phyloP scores from a whole-genome alignment of 2,329 filamentous ascomycete genomes.

The Fusarium sarcochroum region DNA sequence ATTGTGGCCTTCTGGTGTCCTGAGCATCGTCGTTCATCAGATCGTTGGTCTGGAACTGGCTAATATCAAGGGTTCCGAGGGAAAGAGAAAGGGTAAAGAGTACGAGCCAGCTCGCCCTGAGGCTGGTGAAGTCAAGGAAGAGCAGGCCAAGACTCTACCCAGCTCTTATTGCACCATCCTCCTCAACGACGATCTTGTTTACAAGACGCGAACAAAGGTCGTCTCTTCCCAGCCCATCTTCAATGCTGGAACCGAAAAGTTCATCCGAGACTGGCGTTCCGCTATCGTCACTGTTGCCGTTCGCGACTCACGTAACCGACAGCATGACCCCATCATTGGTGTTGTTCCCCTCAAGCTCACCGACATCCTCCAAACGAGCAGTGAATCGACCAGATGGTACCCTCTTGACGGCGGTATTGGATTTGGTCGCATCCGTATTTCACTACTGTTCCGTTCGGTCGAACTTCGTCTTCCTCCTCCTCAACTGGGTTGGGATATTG shows the following conservation, averaged over 20 bases:
- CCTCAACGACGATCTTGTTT: constrained; percentile 88
- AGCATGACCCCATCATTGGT: constrained; percentile 95
- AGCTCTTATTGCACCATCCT: constrained; percentile 95
- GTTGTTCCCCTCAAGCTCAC: constrained; percentile 90
- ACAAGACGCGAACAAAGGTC: constrained; percentile 95
- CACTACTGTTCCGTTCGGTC: constrained; percentile 89
- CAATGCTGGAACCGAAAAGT: constrained; percentile 94
- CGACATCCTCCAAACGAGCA: constrained; percentile 88
- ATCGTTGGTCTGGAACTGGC: constrained; percentile 95
- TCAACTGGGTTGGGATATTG: constrained; percentile 94
- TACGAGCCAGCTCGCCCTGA: constrained; percentile 88
- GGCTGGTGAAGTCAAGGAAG: constrained; percentile 88
- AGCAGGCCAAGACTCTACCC: constrained; percentile 83
- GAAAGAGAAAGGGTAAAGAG: constrained; percentile 86
- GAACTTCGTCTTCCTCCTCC: constrained; percentile 87
- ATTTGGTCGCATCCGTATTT: constrained; percentile 90
- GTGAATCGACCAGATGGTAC: constrained; percentile 92
- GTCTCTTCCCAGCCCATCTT: constrained; percentile 96
- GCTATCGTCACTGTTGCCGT: constrained; percentile 89
- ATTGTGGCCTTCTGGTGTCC: constrained; percentile 93
- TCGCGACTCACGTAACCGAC: constrained; percentile 87
- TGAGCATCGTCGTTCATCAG: constrained; percentile 90
- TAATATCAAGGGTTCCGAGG: constrained; percentile 87
- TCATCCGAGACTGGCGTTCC: constrained; percentile 93
- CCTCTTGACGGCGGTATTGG: constrained; percentile 95